phyloP scores from a whole-genome alignment of 495 filamentous ascomycete genomes.

The Bacidia rubella region DNA sequence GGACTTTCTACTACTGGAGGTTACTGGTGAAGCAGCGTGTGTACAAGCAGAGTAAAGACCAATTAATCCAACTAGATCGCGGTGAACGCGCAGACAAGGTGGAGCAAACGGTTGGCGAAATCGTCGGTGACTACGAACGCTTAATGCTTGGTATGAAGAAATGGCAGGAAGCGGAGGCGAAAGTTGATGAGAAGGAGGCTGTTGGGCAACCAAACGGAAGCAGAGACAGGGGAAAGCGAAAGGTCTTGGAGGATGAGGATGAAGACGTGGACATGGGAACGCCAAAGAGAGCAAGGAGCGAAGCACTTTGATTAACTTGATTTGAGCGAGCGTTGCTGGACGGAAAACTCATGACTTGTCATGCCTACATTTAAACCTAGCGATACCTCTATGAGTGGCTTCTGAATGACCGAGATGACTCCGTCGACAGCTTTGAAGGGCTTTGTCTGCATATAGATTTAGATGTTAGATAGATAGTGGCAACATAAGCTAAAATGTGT shows the following conservation, averaged over 20 bases:
- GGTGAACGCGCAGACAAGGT: constrained; percentile 68
- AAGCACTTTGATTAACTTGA: constrained; percentile 8
- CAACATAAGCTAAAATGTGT: too few species aligned
- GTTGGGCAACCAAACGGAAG: not conserved
- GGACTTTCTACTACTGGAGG: constrained; percentile 67
- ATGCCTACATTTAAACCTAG: not conserved
- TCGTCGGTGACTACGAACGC: constrained; percentile 71
- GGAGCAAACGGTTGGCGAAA: constrained; percentile 57
- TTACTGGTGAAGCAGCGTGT: constrained; percentile 70
- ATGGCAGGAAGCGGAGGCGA: constrained; percentile 23
- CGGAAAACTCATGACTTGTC: not conserved
- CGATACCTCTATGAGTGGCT: not conserved
- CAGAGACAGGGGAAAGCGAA: constrained; percentile 17
- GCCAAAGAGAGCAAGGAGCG: constrained; percentile 3
- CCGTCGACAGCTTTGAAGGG: too few species aligned
- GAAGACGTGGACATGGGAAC: constrained; percentile 7
- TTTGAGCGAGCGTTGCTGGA: not conserved
- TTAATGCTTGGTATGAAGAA: constrained; percentile 42
- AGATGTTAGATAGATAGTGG: too few species aligned
- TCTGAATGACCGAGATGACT: too few species aligned
- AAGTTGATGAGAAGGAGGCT: constrained; percentile 9
- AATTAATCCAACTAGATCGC: constrained; percentile 64
- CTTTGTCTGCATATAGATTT: too few species aligned
- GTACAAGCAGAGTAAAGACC: constrained; percentile 62
- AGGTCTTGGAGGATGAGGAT: constrained; percentile 15